Base-by-base conservation (phyloP, 179 eudicot species). In the Actinidia chinensis region DNA sequence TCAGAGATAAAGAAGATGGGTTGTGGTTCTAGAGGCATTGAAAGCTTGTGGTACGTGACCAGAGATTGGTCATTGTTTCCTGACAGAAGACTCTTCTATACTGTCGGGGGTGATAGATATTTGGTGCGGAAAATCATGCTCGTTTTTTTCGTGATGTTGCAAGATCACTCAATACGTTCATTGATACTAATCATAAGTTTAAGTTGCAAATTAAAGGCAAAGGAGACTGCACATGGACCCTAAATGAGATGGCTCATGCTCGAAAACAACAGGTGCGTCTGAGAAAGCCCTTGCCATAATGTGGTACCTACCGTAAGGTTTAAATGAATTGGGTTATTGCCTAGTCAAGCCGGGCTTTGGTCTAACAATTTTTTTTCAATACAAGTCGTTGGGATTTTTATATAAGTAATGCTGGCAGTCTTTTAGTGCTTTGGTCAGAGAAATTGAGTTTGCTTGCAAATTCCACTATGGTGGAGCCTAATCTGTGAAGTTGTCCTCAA, bases 1-100 rank as follows among this genome's bases (percentile, higher is more conserved):
- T 56, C 75, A n/a, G 40, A 61, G 76, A 79, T 36, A 61, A 65
- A 4, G 70, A 58, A 50, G 76, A 72, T 22, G 71, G 81, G 81
- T 44, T 60, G 40, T 71, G 81, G 81, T 79, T 79, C 40, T 25
- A 71, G 50, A 69, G 60, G 42, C 51, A 79, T n/a, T 40, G 71
- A 33, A 72, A 79, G 65, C 25, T 67, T 60, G 71, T 75, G 50
- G 67, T 61, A 61, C 36, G 15, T 5, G 40, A 61, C 15, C 67
- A 40, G 10, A 40, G 25, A 28, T 36, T 61, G 40, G 40, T 25
- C 40, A 61, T 61, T 22, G 40, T 61, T 61, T 61, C 67, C n/a
- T 61, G 67, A 47, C 46, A 58, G 25, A 47, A 71, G n/a, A 61
- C 72, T 51, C 33, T 15, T 15, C 55, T 28, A 48, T 71, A 43